Percentiles rank a stretch among this genome's conserved stretches.
Conservation (phyloP, 192 early-diverging fungal genomes). For the Coemansia sp. region DNA sequence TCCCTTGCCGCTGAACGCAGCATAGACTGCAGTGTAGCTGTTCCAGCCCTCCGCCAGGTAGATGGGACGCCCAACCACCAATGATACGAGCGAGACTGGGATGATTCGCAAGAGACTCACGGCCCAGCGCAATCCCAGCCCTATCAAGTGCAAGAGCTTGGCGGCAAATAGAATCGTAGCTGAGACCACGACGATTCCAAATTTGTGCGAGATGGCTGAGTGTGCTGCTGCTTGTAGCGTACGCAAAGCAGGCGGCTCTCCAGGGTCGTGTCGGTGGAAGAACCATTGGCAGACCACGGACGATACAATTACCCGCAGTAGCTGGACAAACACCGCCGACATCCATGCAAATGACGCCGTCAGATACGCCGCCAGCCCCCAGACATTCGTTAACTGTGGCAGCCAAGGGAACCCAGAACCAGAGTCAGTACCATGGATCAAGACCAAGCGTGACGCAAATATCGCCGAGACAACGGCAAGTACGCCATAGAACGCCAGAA, state of each 20-base stretch:
- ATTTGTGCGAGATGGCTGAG: constrained; percentile 38
- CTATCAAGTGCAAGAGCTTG: constrained; percentile 32
- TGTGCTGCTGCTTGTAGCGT: constrained; percentile 43
- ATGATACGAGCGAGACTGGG: constrained; percentile 30
- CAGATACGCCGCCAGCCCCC: constrained; percentile 30
- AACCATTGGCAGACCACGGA: constrained; percentile 52
- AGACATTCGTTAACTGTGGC: constrained; percentile 2
- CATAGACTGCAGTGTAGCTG: constrained; percentile 43
- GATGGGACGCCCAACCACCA: constrained; percentile 29
- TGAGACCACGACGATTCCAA: constrained; percentile 39
- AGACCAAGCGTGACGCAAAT: constrained; percentile 36
- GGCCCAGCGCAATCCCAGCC: constrained; percentile 32
- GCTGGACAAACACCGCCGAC: constrained; percentile 48
- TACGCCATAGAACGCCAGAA: constrained; percentile 41
- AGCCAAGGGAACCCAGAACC: not conserved
- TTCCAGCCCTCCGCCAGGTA: constrained; percentile 37
- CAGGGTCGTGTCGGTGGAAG: constrained; percentile 48
- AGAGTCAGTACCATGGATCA: not conserved
- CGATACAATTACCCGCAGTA: constrained; percentile 33
- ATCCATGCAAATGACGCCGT: constrained; percentile 38
- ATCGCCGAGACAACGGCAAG: constrained; percentile 29
- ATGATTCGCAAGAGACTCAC: constrained; percentile 33
- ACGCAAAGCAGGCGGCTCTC: constrained; percentile 39
- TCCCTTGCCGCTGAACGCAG: constrained; percentile 41
- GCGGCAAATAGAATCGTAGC: constrained; percentile 34